Conservation (phyloP, 805 yeast species). For the Cyberlindnera xylosilytica region DNA sequence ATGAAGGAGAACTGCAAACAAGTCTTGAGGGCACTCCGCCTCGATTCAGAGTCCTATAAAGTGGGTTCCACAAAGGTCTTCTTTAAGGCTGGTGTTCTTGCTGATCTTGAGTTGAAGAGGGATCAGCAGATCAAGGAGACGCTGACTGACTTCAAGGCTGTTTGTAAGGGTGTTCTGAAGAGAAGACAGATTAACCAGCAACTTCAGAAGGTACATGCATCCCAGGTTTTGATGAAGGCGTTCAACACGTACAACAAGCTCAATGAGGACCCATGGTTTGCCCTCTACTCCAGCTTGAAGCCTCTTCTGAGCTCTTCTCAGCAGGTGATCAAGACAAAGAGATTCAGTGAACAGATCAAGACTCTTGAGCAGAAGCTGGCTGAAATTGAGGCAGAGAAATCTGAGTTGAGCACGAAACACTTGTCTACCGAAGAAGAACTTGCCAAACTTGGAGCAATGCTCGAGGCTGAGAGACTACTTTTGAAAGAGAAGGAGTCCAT, state of each 20-base stretch:
- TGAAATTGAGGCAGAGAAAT: slow-evolving; percentile 32
- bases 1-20: slow-evolving; percentile 67
- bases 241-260: slow-evolving; percentile 50
- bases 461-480: slow-evolving; percentile 38
- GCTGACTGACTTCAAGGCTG: slow-evolving; percentile 60
- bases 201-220: slow-evolving; percentile 64
- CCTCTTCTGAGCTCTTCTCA: slow-evolving; percentile 70
- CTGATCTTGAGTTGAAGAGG: slow-evolving; percentile 76
- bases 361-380: slow-evolving; percentile 45
- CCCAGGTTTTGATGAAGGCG: slow-evolving; percentile 62
- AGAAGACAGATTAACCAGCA: slow-evolving; percentile 46
- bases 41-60: slow-evolving; percentile 79
- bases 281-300: slow-evolving; percentile 62
- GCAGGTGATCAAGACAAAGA: slow-evolving; percentile 55
- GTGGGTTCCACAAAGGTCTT: slow-evolving; percentile 92
- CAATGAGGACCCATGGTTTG: slow-evolving; percentile 73
- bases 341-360: slow-evolving; percentile 54
- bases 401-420: slow-evolving; percentile 28
- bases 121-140: slow-evolving; percentile 58
- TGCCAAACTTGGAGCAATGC: slow-evolving; percentile 28
- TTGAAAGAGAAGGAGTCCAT: slow-evolving; percentile 46
- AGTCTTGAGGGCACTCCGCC: slow-evolving; percentile 56
- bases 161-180: slow-evolving; percentile 58
- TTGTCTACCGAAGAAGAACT: slow-evolving; percentile 29
- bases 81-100: slow-evolving; percentile 94